Conservation (phyloP, 2,329 filamentous ascomycete genomes). For the Fusarium oxysporum region DNA sequence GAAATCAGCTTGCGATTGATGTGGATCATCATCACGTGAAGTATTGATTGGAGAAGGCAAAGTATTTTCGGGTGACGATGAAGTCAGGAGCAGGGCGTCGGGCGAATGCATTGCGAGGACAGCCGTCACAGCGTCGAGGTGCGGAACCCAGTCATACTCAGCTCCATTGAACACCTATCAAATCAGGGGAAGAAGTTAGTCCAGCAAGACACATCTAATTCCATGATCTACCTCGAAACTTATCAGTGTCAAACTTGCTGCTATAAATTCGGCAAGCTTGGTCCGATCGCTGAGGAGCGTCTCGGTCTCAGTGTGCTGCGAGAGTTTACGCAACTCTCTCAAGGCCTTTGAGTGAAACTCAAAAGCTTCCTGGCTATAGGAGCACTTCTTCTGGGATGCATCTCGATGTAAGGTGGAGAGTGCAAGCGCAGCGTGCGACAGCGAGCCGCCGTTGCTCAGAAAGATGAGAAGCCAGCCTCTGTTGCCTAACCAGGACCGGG, state of each 20-base stretch:
- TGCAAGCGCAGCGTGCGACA: not conserved
- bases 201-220: rapidly evolving
- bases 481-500: not conserved
- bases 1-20: not conserved
- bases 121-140: not conserved
- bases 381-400: not conserved
- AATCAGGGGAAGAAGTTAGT: rapidly evolving
- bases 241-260: not conserved
- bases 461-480: not conserved
- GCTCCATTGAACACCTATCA: not conserved
- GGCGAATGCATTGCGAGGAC: not conserved
- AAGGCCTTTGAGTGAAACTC: not conserved
- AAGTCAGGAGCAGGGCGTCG: not conserved
- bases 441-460: not conserved
- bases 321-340: not conserved
- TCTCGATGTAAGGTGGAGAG: not conserved
- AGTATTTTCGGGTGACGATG: too few species aligned
- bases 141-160: not conserved
- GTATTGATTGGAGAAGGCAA: not conserved
- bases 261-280: not conserved
- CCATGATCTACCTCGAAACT: not conserved
- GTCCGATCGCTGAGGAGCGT: not conserved
- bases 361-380: not conserved
- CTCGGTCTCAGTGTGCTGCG: not conserved
- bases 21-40: rapidly evolving